phyloP scores from a whole-genome alignment of 192 early-diverging fungal species.

The Neocallimastix lanati region DNA sequence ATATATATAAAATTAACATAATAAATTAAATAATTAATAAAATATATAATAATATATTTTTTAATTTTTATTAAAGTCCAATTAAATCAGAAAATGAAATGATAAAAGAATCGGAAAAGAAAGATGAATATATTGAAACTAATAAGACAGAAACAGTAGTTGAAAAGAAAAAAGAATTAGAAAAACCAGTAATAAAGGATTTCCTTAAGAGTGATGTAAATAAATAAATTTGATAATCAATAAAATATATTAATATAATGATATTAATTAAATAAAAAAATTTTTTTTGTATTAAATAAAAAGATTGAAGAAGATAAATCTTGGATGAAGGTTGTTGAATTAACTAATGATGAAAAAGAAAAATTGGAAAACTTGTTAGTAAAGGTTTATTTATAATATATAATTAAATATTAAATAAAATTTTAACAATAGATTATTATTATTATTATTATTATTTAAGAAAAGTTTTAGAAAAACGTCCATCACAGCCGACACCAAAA shows the following conservation, averaged over 20 bases:
- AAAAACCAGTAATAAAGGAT: not conserved
- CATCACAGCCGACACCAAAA: conserved; percentile 22
- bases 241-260: too few species aligned
- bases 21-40: too few species aligned
- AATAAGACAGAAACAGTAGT: not conserved
- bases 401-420: too few species aligned
- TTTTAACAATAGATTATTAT: too few species aligned
- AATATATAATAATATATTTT: too few species aligned
- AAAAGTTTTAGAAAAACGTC: conserved; percentile 4
- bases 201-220: not conserved
- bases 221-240: too few species aligned
- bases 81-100: not conserved
- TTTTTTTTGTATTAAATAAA: too few species aligned
- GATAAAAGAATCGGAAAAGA: not conserved
- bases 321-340: conserved; percentile 40
- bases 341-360: conserved; percentile 36
- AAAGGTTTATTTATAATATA: too few species aligned
- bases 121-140: not conserved
- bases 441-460: too few species aligned
- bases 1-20: too few species aligned
- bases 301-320: conserved; percentile 19
- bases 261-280: too few species aligned
- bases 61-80: not conserved
- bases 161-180: not conserved
- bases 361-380: conserved; percentile 11